Evolutionary conservation across 2,329 filamentous ascomycete genomes (phyloP).

Genomic region (Epichloe uncinata): DNA sequence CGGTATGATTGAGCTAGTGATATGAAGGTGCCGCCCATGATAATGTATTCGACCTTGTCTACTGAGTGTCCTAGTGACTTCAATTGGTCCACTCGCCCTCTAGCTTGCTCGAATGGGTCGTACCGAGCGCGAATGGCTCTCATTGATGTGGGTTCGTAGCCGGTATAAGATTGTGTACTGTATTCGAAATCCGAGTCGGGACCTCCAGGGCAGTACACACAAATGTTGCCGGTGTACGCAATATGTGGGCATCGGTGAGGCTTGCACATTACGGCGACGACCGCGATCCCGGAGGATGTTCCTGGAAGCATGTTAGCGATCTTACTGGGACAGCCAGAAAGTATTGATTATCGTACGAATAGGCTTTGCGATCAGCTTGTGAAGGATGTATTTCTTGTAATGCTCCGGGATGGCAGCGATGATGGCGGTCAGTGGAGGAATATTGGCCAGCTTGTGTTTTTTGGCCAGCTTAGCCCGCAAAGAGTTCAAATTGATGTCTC

Average conservation of each 20-base stretch:
- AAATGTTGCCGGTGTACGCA: constrained; percentile 96
- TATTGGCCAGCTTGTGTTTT: constrained; percentile 78
- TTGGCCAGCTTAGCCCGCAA: constrained; percentile 78
- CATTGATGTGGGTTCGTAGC: constrained; percentile 98
- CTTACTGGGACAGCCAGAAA: neutral
- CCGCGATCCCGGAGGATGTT: constrained; percentile 91
- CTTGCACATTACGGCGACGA: constrained; percentile 99
- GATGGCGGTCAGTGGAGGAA: constrained; percentile 89
- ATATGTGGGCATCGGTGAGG: constrained; percentile 96
- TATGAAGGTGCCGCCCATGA: constrained; percentile 99
- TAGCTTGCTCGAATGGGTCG: constrained; percentile 93
- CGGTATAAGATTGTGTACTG: constrained; percentile 96
- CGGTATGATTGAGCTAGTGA: constrained; percentile 79
- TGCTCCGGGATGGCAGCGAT: constrained; percentile 98
- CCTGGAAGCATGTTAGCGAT: constrained; percentile 31
- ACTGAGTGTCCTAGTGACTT: constrained; percentile 92
- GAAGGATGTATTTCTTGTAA: constrained; percentile 98
- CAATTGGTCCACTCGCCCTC: constrained; percentile 91
- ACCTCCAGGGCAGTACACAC: constrained; percentile 94
- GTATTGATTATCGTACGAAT: constrained; percentile 47
- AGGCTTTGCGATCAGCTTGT: constrained; percentile 91
- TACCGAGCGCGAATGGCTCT: constrained; percentile 92
- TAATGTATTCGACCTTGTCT: constrained; percentile 99
- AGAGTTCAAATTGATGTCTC: constrained; percentile 86
- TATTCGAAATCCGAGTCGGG: constrained; percentile 99